Conservation (phyloP, 2,329 filamentous ascomycete genomes). For the Aspergillus luchuensis region DNA sequence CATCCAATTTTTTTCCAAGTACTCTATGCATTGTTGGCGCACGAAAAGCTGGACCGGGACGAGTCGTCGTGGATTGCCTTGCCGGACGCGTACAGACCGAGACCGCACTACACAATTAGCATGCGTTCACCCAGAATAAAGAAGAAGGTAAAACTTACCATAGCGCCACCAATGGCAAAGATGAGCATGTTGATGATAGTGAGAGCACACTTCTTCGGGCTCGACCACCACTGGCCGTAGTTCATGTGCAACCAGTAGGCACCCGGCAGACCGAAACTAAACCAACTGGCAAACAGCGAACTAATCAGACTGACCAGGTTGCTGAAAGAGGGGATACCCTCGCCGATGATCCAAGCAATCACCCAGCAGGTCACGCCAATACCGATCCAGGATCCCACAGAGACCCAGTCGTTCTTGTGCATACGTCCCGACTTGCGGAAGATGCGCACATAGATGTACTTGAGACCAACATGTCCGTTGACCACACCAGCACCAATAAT, state of each 20-base stretch:
- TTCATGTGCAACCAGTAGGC: slow-evolving; percentile 54
- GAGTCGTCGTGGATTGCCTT: slow-evolving; percentile 37
- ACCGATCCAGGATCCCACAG: slow-evolving; percentile 60
- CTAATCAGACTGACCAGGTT: slow-evolving; percentile 64
- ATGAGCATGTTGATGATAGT: slow-evolving; percentile 49
- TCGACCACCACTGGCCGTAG: slow-evolving; percentile 43
- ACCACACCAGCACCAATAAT: slow-evolving; percentile 72
- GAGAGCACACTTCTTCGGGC: slow-evolving; percentile 47
- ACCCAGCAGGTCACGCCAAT: slow-evolving; percentile 61
- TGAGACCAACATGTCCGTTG: slow-evolving; percentile 66
- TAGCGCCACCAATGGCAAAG: slow-evolving; percentile 37
- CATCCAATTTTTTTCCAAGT: not conserved
- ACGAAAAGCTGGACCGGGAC: slow-evolving; percentile 42
- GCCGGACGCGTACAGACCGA: slow-evolving; percentile 43
- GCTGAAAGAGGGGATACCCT: slow-evolving; percentile 69
- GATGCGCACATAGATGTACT: slow-evolving; percentile 65
- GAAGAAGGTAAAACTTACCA: slow-evolving; percentile 19
- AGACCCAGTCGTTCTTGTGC: slow-evolving; percentile 50
- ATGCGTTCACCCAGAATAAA: not conserved
- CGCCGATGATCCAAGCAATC: slow-evolving; percentile 66
- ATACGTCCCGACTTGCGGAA: slow-evolving; percentile 61
- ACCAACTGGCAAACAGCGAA: slow-evolving; percentile 66
- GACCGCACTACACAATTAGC: slow-evolving; percentile 29
- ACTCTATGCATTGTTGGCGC: slow-evolving; percentile 34
- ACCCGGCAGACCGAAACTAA: slow-evolving; percentile 47